Conservation (phyloP, 352 stramenopile species). For the Globisporangium abappressorium region DNA sequence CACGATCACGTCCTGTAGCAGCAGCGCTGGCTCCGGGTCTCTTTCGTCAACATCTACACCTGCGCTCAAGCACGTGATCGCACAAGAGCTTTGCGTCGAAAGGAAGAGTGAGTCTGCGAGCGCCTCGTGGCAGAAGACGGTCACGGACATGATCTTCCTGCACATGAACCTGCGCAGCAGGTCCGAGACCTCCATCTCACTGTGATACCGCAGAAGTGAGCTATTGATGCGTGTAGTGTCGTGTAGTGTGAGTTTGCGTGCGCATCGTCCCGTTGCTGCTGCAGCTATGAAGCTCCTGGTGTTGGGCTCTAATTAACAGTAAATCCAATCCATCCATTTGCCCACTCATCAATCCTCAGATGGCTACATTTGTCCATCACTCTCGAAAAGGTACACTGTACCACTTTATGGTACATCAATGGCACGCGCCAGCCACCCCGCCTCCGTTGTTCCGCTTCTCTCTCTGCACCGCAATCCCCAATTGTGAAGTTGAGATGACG, state of each 20-base stretch:
- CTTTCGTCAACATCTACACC: not conserved
- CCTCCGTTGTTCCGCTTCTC: not conserved
- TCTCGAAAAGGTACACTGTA: not conserved
- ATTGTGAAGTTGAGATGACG: conserved; percentile 1
- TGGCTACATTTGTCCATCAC: conserved; percentile 7
- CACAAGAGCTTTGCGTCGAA: conserved; percentile 14
- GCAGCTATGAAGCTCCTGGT: not conserved
- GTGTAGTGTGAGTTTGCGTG: not conserved
- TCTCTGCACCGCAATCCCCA: not conserved
- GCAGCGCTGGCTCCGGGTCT: not conserved
- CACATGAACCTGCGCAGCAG: conserved; percentile 15
- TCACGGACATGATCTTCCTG: conserved; percentile 23
- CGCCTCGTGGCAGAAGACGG: conserved; percentile 3
- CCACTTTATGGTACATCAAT: not conserved
- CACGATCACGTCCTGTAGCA: conserved; percentile 17
- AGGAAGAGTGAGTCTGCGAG: not conserved
- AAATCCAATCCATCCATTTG: not conserved
- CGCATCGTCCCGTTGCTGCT: not conserved
- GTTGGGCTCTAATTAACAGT: not conserved
- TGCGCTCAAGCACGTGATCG: conserved; percentile 5
- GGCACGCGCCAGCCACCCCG: not conserved
- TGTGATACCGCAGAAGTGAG: not conserved
- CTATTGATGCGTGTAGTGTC: not conserved
- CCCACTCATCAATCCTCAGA: not conserved
- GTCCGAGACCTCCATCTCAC: conserved; percentile 14